phyloP scores from a whole-genome alignment of 345 rosid genomes.

The Arabis hirsuta region DNA sequence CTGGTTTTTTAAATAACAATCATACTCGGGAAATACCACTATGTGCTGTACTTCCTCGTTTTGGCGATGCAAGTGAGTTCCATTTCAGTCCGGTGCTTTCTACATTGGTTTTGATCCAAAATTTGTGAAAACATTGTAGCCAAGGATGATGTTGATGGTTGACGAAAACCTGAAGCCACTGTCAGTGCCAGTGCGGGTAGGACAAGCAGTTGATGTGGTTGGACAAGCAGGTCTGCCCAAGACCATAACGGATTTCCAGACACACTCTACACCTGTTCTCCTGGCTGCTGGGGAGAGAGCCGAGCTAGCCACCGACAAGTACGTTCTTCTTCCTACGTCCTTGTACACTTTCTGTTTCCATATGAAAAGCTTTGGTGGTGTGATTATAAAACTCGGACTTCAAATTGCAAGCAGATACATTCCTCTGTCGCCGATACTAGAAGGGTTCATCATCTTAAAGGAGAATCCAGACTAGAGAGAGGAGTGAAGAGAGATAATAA shows the following conservation, averaged over 20 bases:
- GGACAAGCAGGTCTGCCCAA: slow-evolving; percentile 98
- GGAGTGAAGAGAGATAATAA: slow-evolving; percentile 43
- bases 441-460: slow-evolving; percentile 83
- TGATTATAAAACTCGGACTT: background rate
- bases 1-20: slow-evolving; percentile 42
- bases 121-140: slow-evolving; percentile 51
- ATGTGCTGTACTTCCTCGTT: slow-evolving; percentile 84
- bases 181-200: slow-evolving; percentile 89
- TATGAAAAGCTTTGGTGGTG: background rate
- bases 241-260: slow-evolving; percentile 96
- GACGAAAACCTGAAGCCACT: slow-evolving; percentile 84
- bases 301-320: slow-evolving; percentile 94
- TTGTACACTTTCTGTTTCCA: background rate
- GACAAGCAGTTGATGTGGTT: slow-evolving; percentile 97
- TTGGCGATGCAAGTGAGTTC: slow-evolving; percentile 88
- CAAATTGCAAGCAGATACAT: slow-evolving; percentile 60
- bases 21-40: slow-evolving; percentile 84
- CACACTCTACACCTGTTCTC: slow-evolving; percentile 93
- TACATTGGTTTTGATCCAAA: background rate
- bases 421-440: slow-evolving; percentile 87
- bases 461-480: slow-evolving; percentile 86
- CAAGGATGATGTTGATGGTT: slow-evolving; percentile 92
- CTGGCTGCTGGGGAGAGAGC: slow-evolving; percentile 96
- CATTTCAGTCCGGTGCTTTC: background rate
- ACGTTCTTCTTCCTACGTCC: slow-evolving; percentile 28